Evolutionary conservation across 192 early-diverging fungal species (phyloP).

Genomic region (Umbelopsis ramanniana): DNA sequence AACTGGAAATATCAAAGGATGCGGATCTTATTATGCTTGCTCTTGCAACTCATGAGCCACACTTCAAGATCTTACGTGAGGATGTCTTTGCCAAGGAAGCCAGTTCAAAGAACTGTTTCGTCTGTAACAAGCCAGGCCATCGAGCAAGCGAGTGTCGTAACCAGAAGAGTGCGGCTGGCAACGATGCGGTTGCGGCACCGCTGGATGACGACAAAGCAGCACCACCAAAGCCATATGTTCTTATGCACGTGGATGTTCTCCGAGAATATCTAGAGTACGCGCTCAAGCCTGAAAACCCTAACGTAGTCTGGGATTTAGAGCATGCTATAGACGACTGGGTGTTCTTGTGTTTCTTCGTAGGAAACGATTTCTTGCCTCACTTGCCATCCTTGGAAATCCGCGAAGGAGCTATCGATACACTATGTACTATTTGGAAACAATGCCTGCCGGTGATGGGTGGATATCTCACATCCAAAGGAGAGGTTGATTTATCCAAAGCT

Average conservation of each 20-base stretch:
- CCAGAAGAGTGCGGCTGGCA: neutral
- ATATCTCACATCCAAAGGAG: conserved; percentile 85
- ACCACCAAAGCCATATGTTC: conserved; percentile 77
- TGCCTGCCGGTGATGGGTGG: conserved; percentile 74
- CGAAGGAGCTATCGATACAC: conserved; percentile 89
- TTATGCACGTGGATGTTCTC: conserved; percentile 76
- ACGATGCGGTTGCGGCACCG: neutral
- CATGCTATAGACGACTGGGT: conserved; percentile 97
- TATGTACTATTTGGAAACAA: conserved; percentile 91
- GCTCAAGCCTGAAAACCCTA: conserved; percentile 66
- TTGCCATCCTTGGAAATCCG: conserved; percentile 93
- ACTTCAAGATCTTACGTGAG: conserved; percentile 95
- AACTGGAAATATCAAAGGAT: conserved; percentile 56
- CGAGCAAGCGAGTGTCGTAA: conserved; percentile 67
- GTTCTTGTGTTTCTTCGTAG: conserved; percentile 96
- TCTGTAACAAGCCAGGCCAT: conserved; percentile 67
- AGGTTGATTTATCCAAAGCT: conserved; percentile 73
- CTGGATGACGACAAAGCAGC: conserved; percentile 49
- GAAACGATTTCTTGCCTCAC: conserved; percentile 97
- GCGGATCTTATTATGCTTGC: conserved; percentile 99
- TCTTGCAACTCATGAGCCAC: conserved; percentile 94
- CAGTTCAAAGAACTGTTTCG: conserved; percentile 69
- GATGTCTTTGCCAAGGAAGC: conserved; percentile 85
- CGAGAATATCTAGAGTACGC: conserved; percentile 93
- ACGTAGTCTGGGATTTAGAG: conserved; percentile 88